Evolutionary conservation across 768 basidiomycete genomes (phyloP).

Genomic region (Kwoniella newhampshirensis): DNA sequence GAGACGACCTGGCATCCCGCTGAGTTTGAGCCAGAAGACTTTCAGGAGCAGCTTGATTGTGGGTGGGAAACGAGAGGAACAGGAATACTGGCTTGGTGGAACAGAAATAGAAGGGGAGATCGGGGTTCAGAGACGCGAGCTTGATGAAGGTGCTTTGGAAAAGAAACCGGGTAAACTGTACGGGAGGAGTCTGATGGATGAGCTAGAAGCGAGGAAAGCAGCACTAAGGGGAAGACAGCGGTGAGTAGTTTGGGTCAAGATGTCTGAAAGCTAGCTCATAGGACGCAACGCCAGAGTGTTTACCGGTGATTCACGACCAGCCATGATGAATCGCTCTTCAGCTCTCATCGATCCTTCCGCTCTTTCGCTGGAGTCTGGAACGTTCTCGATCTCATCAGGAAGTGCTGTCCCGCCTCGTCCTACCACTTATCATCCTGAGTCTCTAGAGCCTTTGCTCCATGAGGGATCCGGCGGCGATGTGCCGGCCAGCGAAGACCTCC

Average conservation of each 20-base stretch:
- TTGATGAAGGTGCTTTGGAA: constrained; percentile 45
- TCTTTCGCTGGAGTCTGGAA: no score
- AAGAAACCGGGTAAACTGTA: constrained; percentile 58
- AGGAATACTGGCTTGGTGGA: constrained; percentile 65
- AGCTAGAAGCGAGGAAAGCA: constrained; percentile 77
- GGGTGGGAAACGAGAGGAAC: constrained; percentile 68
- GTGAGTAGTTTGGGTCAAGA: constrained; percentile 56
- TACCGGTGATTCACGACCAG: constrained; percentile 79
- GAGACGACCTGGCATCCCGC: constrained; percentile 25
- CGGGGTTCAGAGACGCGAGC: constrained; percentile 45
- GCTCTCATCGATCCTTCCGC: not conserved
- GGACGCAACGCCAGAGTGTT: constrained; percentile 66
- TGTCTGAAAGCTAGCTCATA: constrained; percentile 4
- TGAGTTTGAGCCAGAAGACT: constrained; percentile 75
- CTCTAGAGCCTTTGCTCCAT: constrained; percentile 17
- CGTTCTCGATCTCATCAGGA: constrained; percentile 2
- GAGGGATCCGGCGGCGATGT: constrained; percentile 18
- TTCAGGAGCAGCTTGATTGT: constrained; percentile 78
- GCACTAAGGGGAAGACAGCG: constrained; percentile 79
- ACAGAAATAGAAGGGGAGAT: constrained; percentile 73
- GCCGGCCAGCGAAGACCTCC: not conserved
- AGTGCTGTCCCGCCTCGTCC: not conserved
- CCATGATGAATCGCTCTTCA: constrained; percentile 79
- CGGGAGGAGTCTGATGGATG: constrained; percentile 77
- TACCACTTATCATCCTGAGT: not conserved